Evolutionary conservation across 2,329 filamentous ascomycete species (phyloP), one percentile per base, ranked within the genome.

Genomic region (Coniochaeta sp.): DNA sequence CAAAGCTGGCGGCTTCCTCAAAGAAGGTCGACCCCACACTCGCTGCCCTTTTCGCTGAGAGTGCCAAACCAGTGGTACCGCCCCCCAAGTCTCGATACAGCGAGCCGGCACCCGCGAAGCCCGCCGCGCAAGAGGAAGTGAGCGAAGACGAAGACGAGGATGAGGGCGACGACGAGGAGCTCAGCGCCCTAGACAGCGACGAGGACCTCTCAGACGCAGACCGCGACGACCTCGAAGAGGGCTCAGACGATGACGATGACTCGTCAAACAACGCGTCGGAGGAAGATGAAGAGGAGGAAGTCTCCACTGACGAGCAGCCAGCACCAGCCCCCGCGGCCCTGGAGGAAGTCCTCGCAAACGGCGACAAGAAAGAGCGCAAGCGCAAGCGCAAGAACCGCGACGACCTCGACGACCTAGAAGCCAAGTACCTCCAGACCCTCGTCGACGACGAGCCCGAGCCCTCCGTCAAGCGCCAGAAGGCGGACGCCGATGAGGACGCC

Each of bases 331-430:
- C 67, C 30, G 64, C 61, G 42, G 59, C 63, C 18, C 56, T 66
- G 28, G 64, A 66, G 40, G 54, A 52, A 22, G 71, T 75, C 51
- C 67, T 67, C 48, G 50, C 66, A 32, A 66, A 72, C 57, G 67
- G 69, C 52, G 67, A 60, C 68, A 74, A 76, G 51, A 72, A 76
- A 50, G 75, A 81, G 9, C 74, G 79, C 27, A 87, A 87, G 65
- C 76, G 85, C 55, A 88, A 87, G 71, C 76, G 85, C 53, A 83
- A 71, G 49, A 64, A 75, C 22, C 53, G 54, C 52, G 78, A 86
- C 28, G 80, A 85, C 10, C 79, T 86, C 2, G 84, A 89, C 22
- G 82, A 88, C 52, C 68, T 91, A 1, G 87, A 91, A 62, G 79
- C 76, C 52, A 81, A 79, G 49, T 91, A 91, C 60, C 72, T 92